These are phyloP conservation scores for Lecanicillium sp. DNA, from an alignment of 2,329 filamentous ascomycete genomes.

Conservation along the genomic window DNA sequence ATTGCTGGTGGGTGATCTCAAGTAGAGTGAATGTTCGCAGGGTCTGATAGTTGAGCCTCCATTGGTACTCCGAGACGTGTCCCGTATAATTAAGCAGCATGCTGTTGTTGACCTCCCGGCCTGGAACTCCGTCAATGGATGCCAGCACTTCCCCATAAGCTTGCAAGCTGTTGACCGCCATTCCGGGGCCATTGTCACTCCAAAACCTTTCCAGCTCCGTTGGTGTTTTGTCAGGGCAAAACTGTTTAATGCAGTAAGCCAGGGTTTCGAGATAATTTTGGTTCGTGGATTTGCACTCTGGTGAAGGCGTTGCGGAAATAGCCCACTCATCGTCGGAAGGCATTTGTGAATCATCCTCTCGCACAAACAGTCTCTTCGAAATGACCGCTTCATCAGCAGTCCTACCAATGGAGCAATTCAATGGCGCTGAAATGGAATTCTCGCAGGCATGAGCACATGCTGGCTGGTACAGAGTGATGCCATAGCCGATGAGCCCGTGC, in stretches of 20 bases:
- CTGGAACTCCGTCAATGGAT: background rate
- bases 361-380: no score
- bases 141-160: conserved; percentile 4
- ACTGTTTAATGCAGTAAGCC: conserved; percentile 14
- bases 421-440: conserved; percentile 16
- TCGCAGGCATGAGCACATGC: conserved; percentile 56
- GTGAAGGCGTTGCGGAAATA: background rate
- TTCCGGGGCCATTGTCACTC: conserved; percentile 11
- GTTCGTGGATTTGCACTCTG: conserved; percentile 12
- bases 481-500: conserved; percentile 16
- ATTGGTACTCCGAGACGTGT: conserved; percentile 6
- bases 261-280: conserved; percentile 13
- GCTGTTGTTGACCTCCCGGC: background rate
- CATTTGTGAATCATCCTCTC: conserved; percentile 4
- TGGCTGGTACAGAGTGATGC: conserved; percentile 51
- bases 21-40: conserved; percentile 2
- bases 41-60: conserved; percentile 8
- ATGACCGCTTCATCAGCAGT: conserved; percentile 5
- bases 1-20: conserved; percentile 13
- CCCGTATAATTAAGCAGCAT: conserved; percentile 10
- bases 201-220: conserved; percentile 14
- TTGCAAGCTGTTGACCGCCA: conserved; percentile 10
- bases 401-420: no score
- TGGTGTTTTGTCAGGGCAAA: conserved; percentile 7
- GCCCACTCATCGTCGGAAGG: conserved; percentile 3